Evolutionary conservation across 768 basidiomycete species (phyloP).

Genomic region (Psilocybe cyanescens): DNA sequence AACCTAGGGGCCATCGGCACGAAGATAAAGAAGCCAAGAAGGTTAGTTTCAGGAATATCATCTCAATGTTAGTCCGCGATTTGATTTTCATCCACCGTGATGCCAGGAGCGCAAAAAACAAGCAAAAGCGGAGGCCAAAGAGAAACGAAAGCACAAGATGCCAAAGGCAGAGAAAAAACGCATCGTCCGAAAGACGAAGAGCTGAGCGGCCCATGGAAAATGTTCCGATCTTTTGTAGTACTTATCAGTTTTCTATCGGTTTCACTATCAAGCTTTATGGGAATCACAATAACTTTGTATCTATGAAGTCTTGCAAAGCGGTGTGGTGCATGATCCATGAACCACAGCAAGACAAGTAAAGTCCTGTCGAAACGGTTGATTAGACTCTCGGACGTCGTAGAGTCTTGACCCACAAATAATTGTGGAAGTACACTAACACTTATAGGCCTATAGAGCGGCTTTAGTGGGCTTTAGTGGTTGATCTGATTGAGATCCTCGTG

Average conservation of each 20-base stretch:
- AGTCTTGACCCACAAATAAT: no score
- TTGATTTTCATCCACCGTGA: slow-evolving; percentile 5
- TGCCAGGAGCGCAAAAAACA: slow-evolving; percentile 89
- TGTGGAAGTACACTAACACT: no score
- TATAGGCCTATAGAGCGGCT: background rate
- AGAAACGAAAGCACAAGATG: slow-evolving; percentile 91
- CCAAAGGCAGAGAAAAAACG: slow-evolving; percentile 95
- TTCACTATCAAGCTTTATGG: no score
- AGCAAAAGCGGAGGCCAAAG: slow-evolving; percentile 83
- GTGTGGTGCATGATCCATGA: no score
- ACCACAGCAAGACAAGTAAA: no score
- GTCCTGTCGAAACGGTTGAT: no score
- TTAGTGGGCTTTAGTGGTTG: background rate
- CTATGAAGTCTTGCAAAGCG: no score
- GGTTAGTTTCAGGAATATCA: slow-evolving; percentile 43
- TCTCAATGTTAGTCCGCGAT: slow-evolving; percentile 1
- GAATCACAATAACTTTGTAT: no score
- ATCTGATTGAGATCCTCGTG: background rate
- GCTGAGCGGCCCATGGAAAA: slow-evolving; percentile 5
- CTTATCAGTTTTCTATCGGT: no score
- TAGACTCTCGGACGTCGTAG: no score
- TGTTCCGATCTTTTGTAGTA: background rate
- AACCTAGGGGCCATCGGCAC: slow-evolving; percentile 85
- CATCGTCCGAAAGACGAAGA: slow-evolving; percentile 65
- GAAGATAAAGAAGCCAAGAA: slow-evolving; percentile 93